Percentiles rank a stretch among this genome's conserved stretches.
These are phyloP conservation scores for Akanthomyces dipterigenus DNA, from an alignment of 2,329 filamentous ascomycete genomes.

Conservation along the genomic window DNA sequence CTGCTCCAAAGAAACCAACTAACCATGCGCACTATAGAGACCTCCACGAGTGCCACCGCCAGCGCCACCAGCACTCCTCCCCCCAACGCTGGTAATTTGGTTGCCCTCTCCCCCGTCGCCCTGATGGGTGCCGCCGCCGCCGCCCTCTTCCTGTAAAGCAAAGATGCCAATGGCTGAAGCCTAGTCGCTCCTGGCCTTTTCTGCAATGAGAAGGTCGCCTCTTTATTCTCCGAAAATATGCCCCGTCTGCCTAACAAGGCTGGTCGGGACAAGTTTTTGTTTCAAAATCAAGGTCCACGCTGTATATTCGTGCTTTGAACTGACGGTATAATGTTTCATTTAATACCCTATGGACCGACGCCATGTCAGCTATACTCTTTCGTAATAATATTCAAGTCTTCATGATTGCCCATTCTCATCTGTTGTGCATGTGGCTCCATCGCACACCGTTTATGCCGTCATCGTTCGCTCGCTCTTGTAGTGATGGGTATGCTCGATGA, in stretches of 20 bases:
- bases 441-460: too few species aligned
- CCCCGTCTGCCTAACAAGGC: background rate
- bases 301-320: background rate
- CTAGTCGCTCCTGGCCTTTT: background rate
- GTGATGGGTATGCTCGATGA: background rate
- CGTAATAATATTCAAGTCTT: background rate
- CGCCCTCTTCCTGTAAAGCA: slow-evolving; percentile 7
- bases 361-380: background rate
- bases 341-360: background rate
- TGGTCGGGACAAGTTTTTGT: background rate
- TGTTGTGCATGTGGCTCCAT: too few species aligned
- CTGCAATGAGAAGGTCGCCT: background rate
- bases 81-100: slow-evolving; percentile 1
- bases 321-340: background rate
- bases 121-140: slow-evolving; percentile 3
- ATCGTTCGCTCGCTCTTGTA: background rate
- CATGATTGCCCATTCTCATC: background rate
- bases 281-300: background rate
- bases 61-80: background rate
- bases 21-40: background rate
- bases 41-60: background rate
- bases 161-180: background rate
- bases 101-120: slow-evolving; percentile 4
- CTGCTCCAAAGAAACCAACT: background rate
- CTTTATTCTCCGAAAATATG: background rate